Evolutionary conservation across 2,329 filamentous ascomycete genomes (phyloP).

Genomic region (Beauveria rudraprayagi): DNA sequence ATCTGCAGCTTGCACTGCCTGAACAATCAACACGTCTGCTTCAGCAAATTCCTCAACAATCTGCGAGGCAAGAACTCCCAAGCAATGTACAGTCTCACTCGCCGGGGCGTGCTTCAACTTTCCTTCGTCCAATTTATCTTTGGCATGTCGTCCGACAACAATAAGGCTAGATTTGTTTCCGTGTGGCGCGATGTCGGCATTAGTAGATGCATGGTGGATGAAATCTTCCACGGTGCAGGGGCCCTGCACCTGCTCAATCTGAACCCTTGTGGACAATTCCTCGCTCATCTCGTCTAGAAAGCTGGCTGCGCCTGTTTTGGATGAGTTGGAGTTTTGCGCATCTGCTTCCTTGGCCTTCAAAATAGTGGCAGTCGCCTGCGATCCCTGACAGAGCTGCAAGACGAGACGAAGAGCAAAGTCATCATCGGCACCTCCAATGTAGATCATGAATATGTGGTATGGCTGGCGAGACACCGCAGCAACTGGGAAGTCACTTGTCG

Average conservation of each 20-base stretch:
- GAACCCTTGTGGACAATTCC: constrained; percentile 14
- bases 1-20: constrained; percentile 8
- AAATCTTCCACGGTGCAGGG: constrained; percentile 18
- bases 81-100: constrained; percentile 17
- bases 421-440: constrained; percentile 79
- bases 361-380: constrained; percentile 70
- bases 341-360: constrained; percentile 24
- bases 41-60: constrained; percentile 17
- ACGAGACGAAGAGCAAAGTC: constrained; percentile 70
- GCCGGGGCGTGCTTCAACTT: constrained; percentile 14
- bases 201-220: constrained; percentile 15
- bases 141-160: constrained; percentile 18
- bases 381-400: constrained; percentile 74
- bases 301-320: constrained; percentile 10
- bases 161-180: constrained; percentile 15
- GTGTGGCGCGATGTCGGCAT: neutral
- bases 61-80: constrained; percentile 18
- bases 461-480: constrained; percentile 57
- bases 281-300: constrained; percentile 11
- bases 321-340: neutral
- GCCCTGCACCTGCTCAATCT: constrained; percentile 14
- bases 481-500: constrained; percentile 45
- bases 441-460: constrained; percentile 82
- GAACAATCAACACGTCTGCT: constrained; percentile 21
- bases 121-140: constrained; percentile 15